Base-by-base conservation (phyloP, 2,329 filamentous ascomycete genomes). In the Ophiostoma angusticollis region DNA sequence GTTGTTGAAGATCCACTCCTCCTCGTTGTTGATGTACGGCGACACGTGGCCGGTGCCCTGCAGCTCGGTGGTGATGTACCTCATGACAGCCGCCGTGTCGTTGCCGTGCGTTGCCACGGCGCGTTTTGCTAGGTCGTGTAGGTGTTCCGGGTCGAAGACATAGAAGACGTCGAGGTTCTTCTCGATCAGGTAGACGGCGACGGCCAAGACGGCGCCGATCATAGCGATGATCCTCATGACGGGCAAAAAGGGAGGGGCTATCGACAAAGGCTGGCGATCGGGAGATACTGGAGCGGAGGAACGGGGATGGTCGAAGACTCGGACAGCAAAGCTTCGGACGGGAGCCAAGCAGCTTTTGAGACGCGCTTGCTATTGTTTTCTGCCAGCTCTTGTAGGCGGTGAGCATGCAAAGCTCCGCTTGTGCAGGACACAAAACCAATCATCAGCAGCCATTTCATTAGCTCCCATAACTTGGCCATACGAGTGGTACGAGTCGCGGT, bases 1-100 rank as follows among this genome's bases (percentile, higher is more conserved):
- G 54, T 93, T 93, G 68, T 93, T 93, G 53, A 93, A 89, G 32
- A 93, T 69, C 84, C 84, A 93, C 59, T 89, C 80, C 62, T 89
- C 75, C 43, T 80, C 64, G 40, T 72, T 56, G 62, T 81, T 85
- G 54, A 89, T 54, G 58, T 84, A 63, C 43, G 35, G 52, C 50
- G 36, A 61, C 56, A 55, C 62, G 50, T 51, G 65, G 69, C 52
- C 64, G 58, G 67, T 70, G 49, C 63, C 62, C 49, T 66, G 64
- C 40, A 93, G 68, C 61, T 84, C 78, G 44, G 62, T 54, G 37
- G 84, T 74, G 49, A 93, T 86, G 61, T 72, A 77, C 47, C 68
- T 55, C 44, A 85, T 80, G 9, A 86, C 70, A 40, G 67, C 65
- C 41, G 67, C 59, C 12, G 84, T 93, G 63, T 89, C 72, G 57